These are phyloP conservation scores for Metschnikowia hibisci DNA, from an alignment of 805 yeast species.

Conservation along the genomic window DNA sequence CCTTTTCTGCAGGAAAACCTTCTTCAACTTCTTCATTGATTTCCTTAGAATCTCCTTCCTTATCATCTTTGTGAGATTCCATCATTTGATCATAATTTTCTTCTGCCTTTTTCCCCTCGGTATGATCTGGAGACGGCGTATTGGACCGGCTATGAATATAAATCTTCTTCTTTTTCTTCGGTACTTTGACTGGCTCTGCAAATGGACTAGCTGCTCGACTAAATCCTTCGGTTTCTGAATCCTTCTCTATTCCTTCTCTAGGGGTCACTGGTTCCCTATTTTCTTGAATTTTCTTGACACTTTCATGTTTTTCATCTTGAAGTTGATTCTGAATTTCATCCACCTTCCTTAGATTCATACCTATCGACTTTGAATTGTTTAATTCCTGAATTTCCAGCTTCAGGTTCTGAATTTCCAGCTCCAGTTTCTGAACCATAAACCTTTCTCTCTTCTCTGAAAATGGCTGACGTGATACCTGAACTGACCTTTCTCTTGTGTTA, in stretches of 20 bases:
- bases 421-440: neutral
- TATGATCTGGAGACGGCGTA: conserved; percentile 8
- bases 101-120: neutral
- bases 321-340: neutral
- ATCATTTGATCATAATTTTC: neutral
- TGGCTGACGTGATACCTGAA: neutral
- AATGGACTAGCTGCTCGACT: conserved; percentile 16
- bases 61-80: neutral
- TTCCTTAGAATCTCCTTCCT: neutral
- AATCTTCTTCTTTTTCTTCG: conserved; percentile 27
- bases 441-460: neutral
- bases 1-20: too few relatives aligned
- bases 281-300: neutral
- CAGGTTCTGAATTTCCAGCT: neutral
- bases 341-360: too few relatives aligned
- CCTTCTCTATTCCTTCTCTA: neutral
- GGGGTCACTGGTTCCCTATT: neutral
- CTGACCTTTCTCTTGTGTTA: neutral
- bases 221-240: neutral
- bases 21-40: neutral
- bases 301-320: neutral
- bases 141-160: conserved; percentile 23
- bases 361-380: too few relatives aligned
- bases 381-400: too few relatives aligned
- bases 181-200: conserved; percentile 8